Evolutionary conservation across 495 filamentous ascomycete species (phyloP), one percentile per base, ranked within the genome.

Genomic region (Aspergillus avenaceus): DNA sequence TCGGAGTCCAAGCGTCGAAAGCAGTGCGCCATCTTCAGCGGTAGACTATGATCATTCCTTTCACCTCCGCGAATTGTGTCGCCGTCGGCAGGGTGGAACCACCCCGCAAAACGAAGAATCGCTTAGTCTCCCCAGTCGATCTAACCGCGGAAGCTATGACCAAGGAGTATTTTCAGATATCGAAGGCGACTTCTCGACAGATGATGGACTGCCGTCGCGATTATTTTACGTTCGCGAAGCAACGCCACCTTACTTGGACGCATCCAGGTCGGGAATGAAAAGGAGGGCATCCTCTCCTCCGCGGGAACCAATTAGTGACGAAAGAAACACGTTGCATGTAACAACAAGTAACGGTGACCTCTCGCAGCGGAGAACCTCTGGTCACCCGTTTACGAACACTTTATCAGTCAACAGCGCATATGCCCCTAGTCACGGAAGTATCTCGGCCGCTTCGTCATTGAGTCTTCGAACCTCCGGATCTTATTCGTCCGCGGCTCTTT

Each of bases 281-380:
- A 79, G 90, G 50, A 76, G 88, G 46, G 90, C 90, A 21, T 90
- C 88, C 2, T 91, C 88, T 21, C 87, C 89, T 21, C 87, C 84
- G 12, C 79, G 81, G 5, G 89, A 91, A 43, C 85, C 87, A 26
- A 81, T 84, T 8, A 71, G 74, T n/a, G 87, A 89, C 24, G 88
- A 90, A 56, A 67, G 79, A 25, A 75, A 72, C 36, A 62, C 77
- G 4, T 61, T 86, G 48, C 79, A 83, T 51, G 70, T 74, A 12
- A 68, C 63, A 3, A 69, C 71, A 25, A 84, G 78, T 47, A 79
- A 79, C 26, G 82, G 78, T 55, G 88, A 93, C 59, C 58, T 84
- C 32, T 78, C 82, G 31, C 80, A 86, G 57, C 76, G 88, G 52
- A 80, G 86, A 51, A 80, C 84, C 19, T 79, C 75, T 26, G 75